Conservation (phyloP, 2,329 filamentous ascomycete genomes). For the Cladosporium cucumerinum region DNA sequence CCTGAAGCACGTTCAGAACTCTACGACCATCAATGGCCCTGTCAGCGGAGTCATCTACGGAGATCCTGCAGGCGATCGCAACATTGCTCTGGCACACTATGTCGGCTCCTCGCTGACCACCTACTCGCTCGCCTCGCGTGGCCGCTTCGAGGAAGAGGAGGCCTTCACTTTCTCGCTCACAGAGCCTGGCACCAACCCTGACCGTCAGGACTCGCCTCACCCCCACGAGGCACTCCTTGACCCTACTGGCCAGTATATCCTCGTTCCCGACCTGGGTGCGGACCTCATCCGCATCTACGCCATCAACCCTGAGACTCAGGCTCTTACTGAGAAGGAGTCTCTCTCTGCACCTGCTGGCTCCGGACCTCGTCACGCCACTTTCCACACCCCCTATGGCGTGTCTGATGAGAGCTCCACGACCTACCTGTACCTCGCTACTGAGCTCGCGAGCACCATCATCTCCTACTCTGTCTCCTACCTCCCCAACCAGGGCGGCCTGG, state of each 20-base stretch:
- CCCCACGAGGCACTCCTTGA: constrained; percentile 37
- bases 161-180: constrained; percentile 31
- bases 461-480: constrained; percentile 48
- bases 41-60: constrained; percentile 44
- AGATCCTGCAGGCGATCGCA: constrained; percentile 31
- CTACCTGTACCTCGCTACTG: constrained; percentile 44
- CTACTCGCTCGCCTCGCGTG: constrained; percentile 50
- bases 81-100: constrained; percentile 44
- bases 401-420: constrained; percentile 26
- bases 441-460: constrained; percentile 51
- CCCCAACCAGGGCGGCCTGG: constrained; percentile 41
- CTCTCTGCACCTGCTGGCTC: constrained; percentile 31
- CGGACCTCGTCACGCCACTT: constrained; percentile 37
- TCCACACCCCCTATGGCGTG: constrained; percentile 34
- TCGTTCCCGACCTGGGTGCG: constrained; percentile 38
- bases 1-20: constrained; percentile 36
- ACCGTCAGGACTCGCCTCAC: constrained; percentile 36
- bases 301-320: constrained; percentile 26
- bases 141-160: constrained; percentile 41
- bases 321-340: constrained; percentile 27
- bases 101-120: constrained; percentile 38
- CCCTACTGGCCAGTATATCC: constrained; percentile 38
- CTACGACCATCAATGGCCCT: constrained; percentile 38
- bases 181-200: constrained; percentile 29
- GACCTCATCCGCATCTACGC: constrained; percentile 37